phyloP scores from a whole-genome alignment of 2,329 filamentous ascomycete genomes.

The Sphaerulina musiva region DNA sequence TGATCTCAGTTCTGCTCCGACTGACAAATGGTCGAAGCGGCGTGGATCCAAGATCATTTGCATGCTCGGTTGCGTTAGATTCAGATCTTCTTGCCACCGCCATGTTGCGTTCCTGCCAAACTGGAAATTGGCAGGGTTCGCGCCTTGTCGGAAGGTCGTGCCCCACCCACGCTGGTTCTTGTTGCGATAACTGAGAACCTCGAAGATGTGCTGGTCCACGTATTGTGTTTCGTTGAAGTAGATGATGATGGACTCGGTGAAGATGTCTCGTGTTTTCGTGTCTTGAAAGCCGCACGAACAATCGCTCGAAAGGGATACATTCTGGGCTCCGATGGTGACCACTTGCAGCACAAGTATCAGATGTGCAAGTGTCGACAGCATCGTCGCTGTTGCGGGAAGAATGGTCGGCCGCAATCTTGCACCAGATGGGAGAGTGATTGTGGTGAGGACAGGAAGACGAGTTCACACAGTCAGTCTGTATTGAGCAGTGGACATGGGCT shows the following conservation, averaged over 20 bases:
- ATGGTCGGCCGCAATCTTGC: neutral
- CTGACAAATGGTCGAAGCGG: slow-evolving; percentile 37
- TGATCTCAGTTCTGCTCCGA: slow-evolving; percentile 40
- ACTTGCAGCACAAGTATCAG: slow-evolving; percentile 10
- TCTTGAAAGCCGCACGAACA: slow-evolving; percentile 47
- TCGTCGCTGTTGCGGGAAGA: neutral
- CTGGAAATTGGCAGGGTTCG: slow-evolving; percentile 37
- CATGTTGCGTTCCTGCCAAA: slow-evolving; percentile 29
- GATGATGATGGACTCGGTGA: slow-evolving; percentile 44
- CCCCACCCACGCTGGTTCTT: slow-evolving; percentile 45
- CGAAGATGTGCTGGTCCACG: slow-evolving; percentile 34
- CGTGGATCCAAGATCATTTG: slow-evolving; percentile 18
- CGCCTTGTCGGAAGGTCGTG: slow-evolving; percentile 40
- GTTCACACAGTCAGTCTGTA: neutral
- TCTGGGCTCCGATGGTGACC: slow-evolving; percentile 10
- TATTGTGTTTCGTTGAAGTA: slow-evolving; percentile 47
- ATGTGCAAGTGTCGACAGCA: slow-evolving; percentile 9
- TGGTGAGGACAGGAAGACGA: neutral
- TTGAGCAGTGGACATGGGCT: neutral
- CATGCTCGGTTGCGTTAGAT: slow-evolving; percentile 18
- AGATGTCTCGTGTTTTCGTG: slow-evolving; percentile 34
- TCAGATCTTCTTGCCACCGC: slow-evolving; percentile 19
- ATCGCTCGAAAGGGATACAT: slow-evolving; percentile 20
- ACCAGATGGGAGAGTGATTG: neutral
- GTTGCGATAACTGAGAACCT: slow-evolving; percentile 39